Evolutionary conservation across 257 asterid genomes (phyloP).

Genomic region (Penstemon barbatus): DNA sequence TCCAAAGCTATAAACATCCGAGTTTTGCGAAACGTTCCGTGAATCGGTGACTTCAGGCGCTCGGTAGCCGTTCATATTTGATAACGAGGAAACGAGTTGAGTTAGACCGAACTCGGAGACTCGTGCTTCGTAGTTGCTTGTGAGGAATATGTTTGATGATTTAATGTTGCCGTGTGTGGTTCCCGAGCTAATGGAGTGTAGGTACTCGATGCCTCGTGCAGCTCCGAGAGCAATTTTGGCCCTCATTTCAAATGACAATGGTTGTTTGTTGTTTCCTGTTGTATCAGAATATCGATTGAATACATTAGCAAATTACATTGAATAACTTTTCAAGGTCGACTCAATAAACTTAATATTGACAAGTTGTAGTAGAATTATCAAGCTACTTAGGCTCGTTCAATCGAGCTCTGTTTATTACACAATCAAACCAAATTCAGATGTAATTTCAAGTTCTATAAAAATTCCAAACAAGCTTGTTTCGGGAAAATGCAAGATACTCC

Average conservation of each 20-base stretch:
- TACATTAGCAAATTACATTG: too few relatives aligned
- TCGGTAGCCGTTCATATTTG: conserved; percentile 38
- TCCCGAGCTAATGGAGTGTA: conserved; percentile 43
- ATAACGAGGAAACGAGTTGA: conserved; percentile 39
- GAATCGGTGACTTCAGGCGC: conserved; percentile 56
- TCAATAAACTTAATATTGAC: too few relatives aligned
- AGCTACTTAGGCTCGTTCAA: too few relatives aligned
- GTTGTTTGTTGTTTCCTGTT: conserved; percentile 36
- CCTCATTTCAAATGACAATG: conserved; percentile 44
- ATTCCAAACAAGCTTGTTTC: too few relatives aligned
- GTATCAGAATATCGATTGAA: neutral
- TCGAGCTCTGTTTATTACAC: too few relatives aligned
- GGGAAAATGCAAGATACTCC: too few relatives aligned
- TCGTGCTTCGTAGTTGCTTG: conserved; percentile 33
- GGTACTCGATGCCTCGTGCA: conserved; percentile 48
- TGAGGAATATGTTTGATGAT: conserved; percentile 58
- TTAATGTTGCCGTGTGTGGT: conserved; percentile 62
- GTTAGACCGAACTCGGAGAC: conserved; percentile 47
- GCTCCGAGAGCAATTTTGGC: conserved; percentile 40
- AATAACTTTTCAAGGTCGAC: too few relatives aligned
- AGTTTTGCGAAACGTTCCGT: conserved; percentile 40
- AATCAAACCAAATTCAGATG: too few relatives aligned
- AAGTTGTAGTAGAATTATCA: too few relatives aligned
- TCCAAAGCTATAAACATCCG: conserved; percentile 56
- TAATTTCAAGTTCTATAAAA: too few relatives aligned